These are phyloP conservation scores for Trypanosoma rangeli DNA, from an alignment of 208 protist species.

Conservation along the genomic window DNA sequence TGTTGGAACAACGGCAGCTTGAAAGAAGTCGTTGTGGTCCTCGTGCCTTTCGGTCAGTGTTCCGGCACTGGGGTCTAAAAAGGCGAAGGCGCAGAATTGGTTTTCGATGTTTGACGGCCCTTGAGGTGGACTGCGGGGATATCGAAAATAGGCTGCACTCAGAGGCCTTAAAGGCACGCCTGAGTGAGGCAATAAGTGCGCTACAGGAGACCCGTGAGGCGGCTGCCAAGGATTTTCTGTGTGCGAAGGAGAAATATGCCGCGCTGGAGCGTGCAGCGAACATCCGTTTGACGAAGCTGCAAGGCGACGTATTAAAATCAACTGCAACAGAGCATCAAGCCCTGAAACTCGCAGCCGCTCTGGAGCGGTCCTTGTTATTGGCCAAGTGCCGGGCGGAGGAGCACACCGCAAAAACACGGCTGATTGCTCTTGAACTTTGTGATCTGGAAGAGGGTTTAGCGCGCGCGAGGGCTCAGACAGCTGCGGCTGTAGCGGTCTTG, in stretches of 20 bases:
- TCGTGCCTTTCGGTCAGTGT: background rate
- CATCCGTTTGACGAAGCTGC: background rate
- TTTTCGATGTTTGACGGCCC: background rate
- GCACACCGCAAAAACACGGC: background rate
- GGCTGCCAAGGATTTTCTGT: background rate
- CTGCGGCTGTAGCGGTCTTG: background rate
- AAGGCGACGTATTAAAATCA: background rate
- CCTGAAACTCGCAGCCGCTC: background rate
- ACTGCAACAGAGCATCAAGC: background rate
- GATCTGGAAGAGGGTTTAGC: background rate
- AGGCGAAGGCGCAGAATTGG: background rate
- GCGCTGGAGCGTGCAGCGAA: constrained; percentile 2
- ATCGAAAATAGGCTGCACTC: background rate
- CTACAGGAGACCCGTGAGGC: background rate
- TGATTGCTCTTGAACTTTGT: constrained; percentile 4
- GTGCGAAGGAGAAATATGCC: background rate
- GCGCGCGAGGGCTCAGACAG: background rate
- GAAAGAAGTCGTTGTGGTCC: background rate
- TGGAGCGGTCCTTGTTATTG: constrained; percentile 10
- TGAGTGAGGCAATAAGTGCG: background rate
- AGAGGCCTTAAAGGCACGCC: background rate
- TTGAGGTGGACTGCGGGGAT: background rate
- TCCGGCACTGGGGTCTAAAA: background rate
- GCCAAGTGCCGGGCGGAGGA: background rate
- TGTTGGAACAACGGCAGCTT: background rate